A percentile compares a stretch with the other conserved stretches of the same genome.
Evolutionary conservation across 2,329 filamentous ascomycete genomes (phyloP).

Genomic region (Alternaria arbusti): DNA sequence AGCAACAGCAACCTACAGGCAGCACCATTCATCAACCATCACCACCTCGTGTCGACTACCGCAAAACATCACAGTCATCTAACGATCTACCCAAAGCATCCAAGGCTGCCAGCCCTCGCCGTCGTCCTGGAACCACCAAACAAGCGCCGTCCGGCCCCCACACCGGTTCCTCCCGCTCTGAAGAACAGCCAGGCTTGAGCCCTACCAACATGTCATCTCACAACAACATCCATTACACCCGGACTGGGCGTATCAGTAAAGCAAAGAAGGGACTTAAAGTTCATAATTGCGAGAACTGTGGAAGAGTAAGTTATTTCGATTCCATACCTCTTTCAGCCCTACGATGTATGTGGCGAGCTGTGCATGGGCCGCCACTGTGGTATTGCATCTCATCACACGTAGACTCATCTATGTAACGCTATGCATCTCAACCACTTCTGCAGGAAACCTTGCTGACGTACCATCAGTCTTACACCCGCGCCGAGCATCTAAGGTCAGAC

Average conservation of each 20-base stretch:
- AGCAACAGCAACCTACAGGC: constrained; percentile 31
- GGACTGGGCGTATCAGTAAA: constrained; percentile 56
- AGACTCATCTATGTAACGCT: background rate
- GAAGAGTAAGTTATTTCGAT: constrained; percentile 49
- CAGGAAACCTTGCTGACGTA: constrained; percentile 25
- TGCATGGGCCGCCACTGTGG: background rate
- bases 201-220: constrained; percentile 39
- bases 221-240: constrained; percentile 50
- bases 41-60: constrained; percentile 25
- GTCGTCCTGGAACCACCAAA: constrained; percentile 34
- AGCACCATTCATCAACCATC: constrained; percentile 19
- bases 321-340: background rate
- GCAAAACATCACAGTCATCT: constrained; percentile 33
- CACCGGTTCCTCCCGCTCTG: constrained; percentile 36
- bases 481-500: constrained; percentile 54
- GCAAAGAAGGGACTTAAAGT: constrained; percentile 56
- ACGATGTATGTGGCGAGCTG: constrained; percentile 2
- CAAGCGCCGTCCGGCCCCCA: constrained; percentile 31
- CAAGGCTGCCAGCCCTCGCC: constrained; percentile 33
- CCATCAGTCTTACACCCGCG: constrained; percentile 54
- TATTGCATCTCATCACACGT: background rate
- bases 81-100: constrained; percentile 31
- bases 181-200: constrained; percentile 40
- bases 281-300: constrained; percentile 54
- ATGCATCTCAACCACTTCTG: background rate